Conservation (phyloP, 495 filamentous ascomycete species). For the Penicillium bialowiezense region DNA sequence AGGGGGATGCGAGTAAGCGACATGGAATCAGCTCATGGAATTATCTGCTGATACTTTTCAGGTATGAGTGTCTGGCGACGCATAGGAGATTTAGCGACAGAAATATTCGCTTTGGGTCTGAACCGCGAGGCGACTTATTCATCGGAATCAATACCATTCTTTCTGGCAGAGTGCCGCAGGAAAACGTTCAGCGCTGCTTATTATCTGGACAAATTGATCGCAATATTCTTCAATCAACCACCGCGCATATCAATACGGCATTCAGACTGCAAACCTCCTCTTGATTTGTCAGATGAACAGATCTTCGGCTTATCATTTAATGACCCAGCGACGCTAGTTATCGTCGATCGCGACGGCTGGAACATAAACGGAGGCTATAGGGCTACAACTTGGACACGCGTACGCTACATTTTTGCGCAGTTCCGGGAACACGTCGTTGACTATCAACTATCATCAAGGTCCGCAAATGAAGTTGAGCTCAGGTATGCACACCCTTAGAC, state of each 20-base stretch:
- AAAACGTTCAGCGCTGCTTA: constrained; percentile 15
- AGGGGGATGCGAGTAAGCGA: constrained; percentile 23
- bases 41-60: constrained; percentile 10
- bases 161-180: constrained; percentile 18
- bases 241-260: constrained; percentile 17
- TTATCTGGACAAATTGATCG: constrained; percentile 22
- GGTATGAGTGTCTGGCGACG: constrained; percentile 19
- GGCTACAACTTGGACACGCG: constrained; percentile 16
- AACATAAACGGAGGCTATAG: constrained; percentile 12
- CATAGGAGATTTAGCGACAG: constrained; percentile 17
- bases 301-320: constrained; percentile 5
- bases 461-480: constrained; percentile 9
- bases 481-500: constrained; percentile 6
- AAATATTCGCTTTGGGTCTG: constrained; percentile 19
- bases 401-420: constrained; percentile 16
- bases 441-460: constrained; percentile 12
- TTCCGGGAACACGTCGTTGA: constrained; percentile 21
- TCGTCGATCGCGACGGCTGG: constrained; percentile 13
- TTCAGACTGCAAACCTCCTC: constrained; percentile 15
- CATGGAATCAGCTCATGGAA: background rate
- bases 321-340: constrained; percentile 3
- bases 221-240: constrained; percentile 16
- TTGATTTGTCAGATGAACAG: constrained; percentile 17
- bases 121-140: constrained; percentile 20
- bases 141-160: constrained; percentile 15